A percentile compares a stretch with the other conserved stretches of the same genome.
Conservation (phyloP, 495 filamentous ascomycete genomes). For the Neurospora sp. region DNA sequence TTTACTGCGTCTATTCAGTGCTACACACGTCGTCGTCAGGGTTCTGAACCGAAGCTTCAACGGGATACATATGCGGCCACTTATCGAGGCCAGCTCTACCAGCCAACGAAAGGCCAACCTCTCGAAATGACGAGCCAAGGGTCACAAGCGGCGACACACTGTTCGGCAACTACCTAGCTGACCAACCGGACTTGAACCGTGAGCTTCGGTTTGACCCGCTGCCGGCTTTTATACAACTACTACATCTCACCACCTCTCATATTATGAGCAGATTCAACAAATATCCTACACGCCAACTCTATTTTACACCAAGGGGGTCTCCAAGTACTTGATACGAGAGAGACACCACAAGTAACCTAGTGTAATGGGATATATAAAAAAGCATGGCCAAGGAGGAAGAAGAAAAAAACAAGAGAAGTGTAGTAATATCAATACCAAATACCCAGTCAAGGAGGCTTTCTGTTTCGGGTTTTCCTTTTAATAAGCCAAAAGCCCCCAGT, state of each 20-base stretch:
- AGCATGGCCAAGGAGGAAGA: neutral
- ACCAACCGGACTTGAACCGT: no score
- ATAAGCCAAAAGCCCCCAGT: neutral
- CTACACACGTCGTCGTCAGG: neutral
- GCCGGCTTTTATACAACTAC: no score
- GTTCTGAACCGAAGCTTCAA: neutral
- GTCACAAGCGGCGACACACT: no score
- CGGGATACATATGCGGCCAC: neutral
- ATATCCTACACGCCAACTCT: neutral
- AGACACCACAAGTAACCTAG: neutral
- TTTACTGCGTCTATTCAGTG: neutral
- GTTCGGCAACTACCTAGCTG: no score
- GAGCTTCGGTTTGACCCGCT: no score
- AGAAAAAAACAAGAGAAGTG: neutral
- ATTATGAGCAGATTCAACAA: neutral
- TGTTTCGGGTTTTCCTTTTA: neutral
- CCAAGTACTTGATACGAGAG: neutral
- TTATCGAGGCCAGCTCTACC: neutral
- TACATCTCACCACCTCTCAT: no score
- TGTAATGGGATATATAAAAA: neutral
- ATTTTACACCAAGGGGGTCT: neutral
- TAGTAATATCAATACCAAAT: neutral
- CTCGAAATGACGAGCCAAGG: neutral
- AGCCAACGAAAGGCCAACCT: neutral
- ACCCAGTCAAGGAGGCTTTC: neutral